phyloP scores from a whole-genome alignment of 2,329 filamentous ascomycete genomes.

The Clonostachys sp. region DNA sequence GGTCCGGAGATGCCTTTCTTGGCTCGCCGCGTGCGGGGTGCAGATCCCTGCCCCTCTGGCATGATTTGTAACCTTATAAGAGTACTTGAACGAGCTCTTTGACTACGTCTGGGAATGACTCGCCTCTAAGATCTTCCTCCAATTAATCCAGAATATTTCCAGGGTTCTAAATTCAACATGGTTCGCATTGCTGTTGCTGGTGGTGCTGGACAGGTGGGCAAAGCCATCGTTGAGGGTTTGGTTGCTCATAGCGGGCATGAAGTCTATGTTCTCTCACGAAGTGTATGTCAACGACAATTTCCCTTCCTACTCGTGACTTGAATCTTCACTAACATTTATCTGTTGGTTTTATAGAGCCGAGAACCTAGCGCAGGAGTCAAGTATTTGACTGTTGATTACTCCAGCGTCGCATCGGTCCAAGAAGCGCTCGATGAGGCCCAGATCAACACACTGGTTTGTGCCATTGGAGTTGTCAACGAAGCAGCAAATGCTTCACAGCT shows the following conservation, averaged over 20 bases:
- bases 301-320: no score
- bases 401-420: neutral
- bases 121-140: no score
- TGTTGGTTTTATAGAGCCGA: neutral
- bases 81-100: no score
- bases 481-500: slow-evolving; percentile 10
- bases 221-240: neutral
- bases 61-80: no score
- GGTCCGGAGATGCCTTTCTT: no score
- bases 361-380: neutral
- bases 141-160: no score
- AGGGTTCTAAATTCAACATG: neutral
- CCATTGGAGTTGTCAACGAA: slow-evolving; percentile 9
- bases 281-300: neutral
- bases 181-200: neutral
- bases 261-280: slow-evolving; percentile 1
- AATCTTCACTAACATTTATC: neutral
- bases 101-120: no score
- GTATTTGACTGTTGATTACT: neutral
- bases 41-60: no score
- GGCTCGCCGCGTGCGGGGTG: no score
- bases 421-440: neutral
- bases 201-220: slow-evolving; percentile 1
- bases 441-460: slow-evolving; percentile 3
- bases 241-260: neutral